Evolutionary conservation across 768 basidiomycete genomes (phyloP), one percentile per base, ranked within the genome.

Genomic region (Lentinula lateritia): DNA sequence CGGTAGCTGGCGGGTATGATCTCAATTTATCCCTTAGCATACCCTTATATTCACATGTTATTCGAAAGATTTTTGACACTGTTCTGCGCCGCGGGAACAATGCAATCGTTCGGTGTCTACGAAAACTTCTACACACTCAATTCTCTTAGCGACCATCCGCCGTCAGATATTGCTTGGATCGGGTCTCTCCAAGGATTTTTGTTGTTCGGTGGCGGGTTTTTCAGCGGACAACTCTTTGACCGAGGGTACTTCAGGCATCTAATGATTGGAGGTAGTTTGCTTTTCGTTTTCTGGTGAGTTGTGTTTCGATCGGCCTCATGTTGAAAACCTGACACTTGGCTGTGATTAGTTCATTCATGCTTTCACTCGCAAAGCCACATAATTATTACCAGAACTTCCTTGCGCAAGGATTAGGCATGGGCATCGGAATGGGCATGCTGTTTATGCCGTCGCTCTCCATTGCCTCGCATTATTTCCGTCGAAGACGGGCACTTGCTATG

Each of bases 381-480:
- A 57, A 68, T 23, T 74, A 74, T 41, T 75, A 75, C 23, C 66
- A 71, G 61, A 65, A 67, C n/a, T 64, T 69, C 41, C 63, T 69
- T 20, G 52, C 61, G 0, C 65, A 61, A 50, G 61, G 53, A 18
- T 8, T 65, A 5, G 62, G 64, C 4, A 62, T 71, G 18, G 73
- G 78, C 34, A 67, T 80, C 18, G 74, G 73, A 8, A 67, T 72
- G 23, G 76, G 76, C 6, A 52, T 73, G 60, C 62, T 74, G 42
- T 77, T 72, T 62, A 65, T 73, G 39, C 80, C 80, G 7, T 69
- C 76, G 2, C 64, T 80, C 10, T 73, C 75, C 0, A 71, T 79
- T 50, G 58, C 76, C 16, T 73, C 76, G 7, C 77, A 78, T 39
- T 77, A 79, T 68, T 81, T 81, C 53, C 56, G 66, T n/a, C 68